Percentiles rank a stretch among this genome's conserved stretches.
phyloP scores from a whole-genome alignment of 164 flowering plant genomes.

The Cinnamomum chago region DNA sequence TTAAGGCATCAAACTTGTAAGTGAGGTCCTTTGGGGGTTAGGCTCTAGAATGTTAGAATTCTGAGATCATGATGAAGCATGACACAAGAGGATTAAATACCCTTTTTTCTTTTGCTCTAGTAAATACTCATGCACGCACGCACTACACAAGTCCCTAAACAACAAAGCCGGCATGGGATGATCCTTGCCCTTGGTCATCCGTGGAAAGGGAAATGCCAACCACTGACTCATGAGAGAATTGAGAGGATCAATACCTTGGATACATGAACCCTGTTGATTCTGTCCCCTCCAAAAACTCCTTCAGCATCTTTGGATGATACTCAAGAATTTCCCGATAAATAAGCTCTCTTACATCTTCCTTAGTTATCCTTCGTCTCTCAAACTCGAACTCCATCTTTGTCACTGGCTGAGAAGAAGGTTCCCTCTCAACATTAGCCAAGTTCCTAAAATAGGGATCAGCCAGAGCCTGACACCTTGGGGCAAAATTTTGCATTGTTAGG shows the following conservation, averaged over 20 bases:
- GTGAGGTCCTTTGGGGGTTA: neutral
- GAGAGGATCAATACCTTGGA: constrained; percentile 63
- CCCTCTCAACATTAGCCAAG: constrained; percentile 94
- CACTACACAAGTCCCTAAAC: too few species aligned
- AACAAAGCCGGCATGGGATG: too few species aligned
- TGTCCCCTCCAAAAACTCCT: constrained; percentile 78
- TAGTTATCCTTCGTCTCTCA: constrained; percentile 89
- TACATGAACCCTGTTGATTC: constrained; percentile 91
- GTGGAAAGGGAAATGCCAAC: too few species aligned
- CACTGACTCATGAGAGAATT: too few species aligned
- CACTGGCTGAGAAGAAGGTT: constrained; percentile 93
- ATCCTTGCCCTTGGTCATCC: too few species aligned
- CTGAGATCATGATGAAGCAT: neutral
- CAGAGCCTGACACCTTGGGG: constrained; percentile 66
- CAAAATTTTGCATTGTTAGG: constrained; percentile 24
- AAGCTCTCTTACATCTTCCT: constrained; percentile 92
- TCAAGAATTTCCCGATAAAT: constrained; percentile 89
- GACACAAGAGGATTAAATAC: neutral
- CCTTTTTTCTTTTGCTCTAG: too few species aligned
- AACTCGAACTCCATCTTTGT: constrained; percentile 98
- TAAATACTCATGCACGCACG: too few species aligned
- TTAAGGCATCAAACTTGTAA: neutral
- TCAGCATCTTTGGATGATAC: constrained; percentile 95
- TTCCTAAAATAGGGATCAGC: constrained; percentile 96
- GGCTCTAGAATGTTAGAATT: neutral